Evolutionary conservation across 208 protist genomes (phyloP), one percentile per base, ranked within the genome.

Genomic region (Leishmania tarentolae): DNA sequence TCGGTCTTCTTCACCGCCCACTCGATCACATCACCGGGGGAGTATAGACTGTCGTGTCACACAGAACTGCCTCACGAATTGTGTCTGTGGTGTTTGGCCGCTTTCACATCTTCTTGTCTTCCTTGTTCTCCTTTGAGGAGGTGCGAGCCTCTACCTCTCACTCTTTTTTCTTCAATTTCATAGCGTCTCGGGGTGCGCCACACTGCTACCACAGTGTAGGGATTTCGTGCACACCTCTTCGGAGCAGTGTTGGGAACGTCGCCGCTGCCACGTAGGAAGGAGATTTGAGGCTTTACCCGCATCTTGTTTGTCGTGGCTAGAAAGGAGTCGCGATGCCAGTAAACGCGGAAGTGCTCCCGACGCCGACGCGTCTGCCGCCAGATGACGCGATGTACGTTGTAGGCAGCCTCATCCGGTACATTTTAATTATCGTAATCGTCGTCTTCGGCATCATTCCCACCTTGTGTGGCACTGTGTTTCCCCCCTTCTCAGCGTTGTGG

Each of bases 401-500:
- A 40, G 82, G 86, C 31, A 74, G 81, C 21, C n/a, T 96, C 35
- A 72, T 83, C n/a, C 53, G 75, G 19, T 90, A 90, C 40, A 87
- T 94, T 46, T 66, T 96, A 31, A 31, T 90, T 24, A 81, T 95
- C 53, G 78, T 97, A 40, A 78, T 92, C 37, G 75, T 96, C 13
- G 53, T 97, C 53, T 96, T 98, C 76, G 94, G 82, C 59, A 78
- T 97, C 7, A 78, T 97, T 46, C 94, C 94, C 17, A 85, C 80
- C 35, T 74, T 97, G 42, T 95, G 89, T 73, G 94, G 94, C 40
- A 96, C 94, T 21, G 90, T 98, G 2, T 94, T 94, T 56, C 92
- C 92, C 0, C 93, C 92, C 31, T 98, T 96, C 80, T 89, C 82
- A 40, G 93, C 91, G 3, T 78, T 98, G 31, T 97, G 94, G 93